Base-by-base conservation (phyloP, 2,329 filamentous ascomycete genomes). In the Phialemonium atrogriseum region DNA sequence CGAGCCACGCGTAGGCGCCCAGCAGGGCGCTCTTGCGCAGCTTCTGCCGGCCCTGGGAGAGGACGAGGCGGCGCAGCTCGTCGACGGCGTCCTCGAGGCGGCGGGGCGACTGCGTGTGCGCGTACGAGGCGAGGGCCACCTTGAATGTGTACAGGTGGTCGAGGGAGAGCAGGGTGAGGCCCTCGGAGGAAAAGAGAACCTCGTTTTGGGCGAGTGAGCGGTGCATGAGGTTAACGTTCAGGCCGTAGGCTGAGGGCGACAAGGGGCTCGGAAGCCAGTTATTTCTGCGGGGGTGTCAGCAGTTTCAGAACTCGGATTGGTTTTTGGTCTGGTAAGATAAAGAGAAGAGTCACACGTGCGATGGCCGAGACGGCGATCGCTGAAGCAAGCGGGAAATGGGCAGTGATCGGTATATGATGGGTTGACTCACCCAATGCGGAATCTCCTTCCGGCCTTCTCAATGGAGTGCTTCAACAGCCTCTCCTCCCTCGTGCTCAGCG, bases 71-170 rank as follows among this genome's bases (percentile, higher is more conserved):
- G 3, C 74, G 66, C 22, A 81, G 60, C 47, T 77, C 74, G 48
- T 80, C 73, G 28, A 80, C 71, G 17, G 76, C 73, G 28, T 75
- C 66, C 42, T 77, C 72, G 7, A 80, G 61, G 9, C 66, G 60
- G 19, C 58, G 48, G 9, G 54, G 55, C 21, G 57, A 58, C 12
- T 49, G 52, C 2, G 61, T 64, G 35, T 60, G 61, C 5, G 69
- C 64, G 49, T 79, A 79, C 40, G 64, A 65, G 12, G 69, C 64
- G 9, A 81, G 60, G 1, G 73, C 71, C 27, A 64, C 62, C 50
- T 79, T 79, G 56, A 82, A 73, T 24, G 70, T 75, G 55, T 79
- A 82, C 27, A 79, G 52, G 30, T 73, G 64, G 50, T 81, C 77
- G 9, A 80, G 62, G 0, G 73, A 65, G 10, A 79, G 50, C 7